phyloP scores from a whole-genome alignment of 23 red algal genomes.

The Porphyridium purpureum region DNA sequence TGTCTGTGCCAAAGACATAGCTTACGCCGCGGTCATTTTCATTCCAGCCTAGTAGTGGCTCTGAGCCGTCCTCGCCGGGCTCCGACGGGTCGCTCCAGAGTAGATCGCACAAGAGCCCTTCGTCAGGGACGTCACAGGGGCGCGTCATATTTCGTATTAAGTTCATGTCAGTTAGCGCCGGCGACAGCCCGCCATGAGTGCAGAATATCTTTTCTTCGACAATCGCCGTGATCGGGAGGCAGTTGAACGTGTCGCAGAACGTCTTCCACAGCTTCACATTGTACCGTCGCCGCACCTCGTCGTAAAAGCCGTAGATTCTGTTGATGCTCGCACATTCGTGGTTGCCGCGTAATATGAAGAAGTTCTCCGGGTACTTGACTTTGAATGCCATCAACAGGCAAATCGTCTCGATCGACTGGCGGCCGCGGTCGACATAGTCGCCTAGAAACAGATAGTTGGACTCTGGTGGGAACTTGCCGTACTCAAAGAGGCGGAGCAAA shows the following conservation, averaged over 20 bases:
- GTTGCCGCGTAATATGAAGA: slow-evolving; percentile 50
- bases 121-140: slow-evolving; percentile 27
- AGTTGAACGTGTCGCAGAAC: slow-evolving; percentile 52
- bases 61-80: too few relatives aligned
- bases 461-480: slow-evolving; percentile 32
- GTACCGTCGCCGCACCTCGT: slow-evolving; percentile 7
- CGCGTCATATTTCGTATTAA: slow-evolving; percentile 18
- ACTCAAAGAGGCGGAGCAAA: slow-evolving; percentile 25
- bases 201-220: slow-evolving; percentile 42
- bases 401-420: slow-evolving; percentile 30
- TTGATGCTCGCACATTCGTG: slow-evolving; percentile 47
- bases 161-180: slow-evolving; percentile 20
- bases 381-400: slow-evolving; percentile 47
- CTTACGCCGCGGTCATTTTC: slow-evolving; percentile 32
- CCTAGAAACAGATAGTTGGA: slow-evolving; percentile 43
- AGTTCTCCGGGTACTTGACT: slow-evolving; percentile 34
- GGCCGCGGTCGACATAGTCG: slow-evolving; percentile 49
- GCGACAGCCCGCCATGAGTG: slow-evolving; percentile 28
- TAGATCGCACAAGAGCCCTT: slow-evolving; percentile 27
- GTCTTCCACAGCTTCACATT: slow-evolving; percentile 49
- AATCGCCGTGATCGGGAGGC: slow-evolving; percentile 27
- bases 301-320: slow-evolving; percentile 13
- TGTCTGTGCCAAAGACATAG: slow-evolving; percentile 28
- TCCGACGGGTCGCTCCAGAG: slow-evolving; percentile 42
- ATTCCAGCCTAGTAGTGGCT: slow-evolving; percentile 19